A percentile compares a stretch with the other conserved stretches of the same genome.
Conservation (phyloP, 768 basidiomycete species). For the Mycena filopes region DNA sequence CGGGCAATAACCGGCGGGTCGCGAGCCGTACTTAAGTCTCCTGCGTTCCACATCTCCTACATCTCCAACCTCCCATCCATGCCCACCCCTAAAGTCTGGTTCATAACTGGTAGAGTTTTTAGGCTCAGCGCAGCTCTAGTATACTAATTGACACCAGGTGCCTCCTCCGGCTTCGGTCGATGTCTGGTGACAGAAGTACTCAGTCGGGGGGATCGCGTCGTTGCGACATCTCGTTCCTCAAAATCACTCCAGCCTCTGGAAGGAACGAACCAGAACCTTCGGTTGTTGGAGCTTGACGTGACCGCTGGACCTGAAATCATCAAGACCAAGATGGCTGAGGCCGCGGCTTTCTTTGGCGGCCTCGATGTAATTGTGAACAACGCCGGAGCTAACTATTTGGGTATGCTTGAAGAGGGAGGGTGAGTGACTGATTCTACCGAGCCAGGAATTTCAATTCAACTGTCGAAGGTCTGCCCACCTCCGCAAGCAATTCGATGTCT, state of each 20-base stretch:
- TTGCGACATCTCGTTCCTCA: constrained; percentile 54
- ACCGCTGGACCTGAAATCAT: constrained; percentile 43
- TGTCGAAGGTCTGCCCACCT: constrained; percentile 34
- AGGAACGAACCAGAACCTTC: constrained; percentile 34
- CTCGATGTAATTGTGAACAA: constrained; percentile 60
- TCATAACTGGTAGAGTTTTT: constrained; percentile 26
- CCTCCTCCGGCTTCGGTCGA: constrained; percentile 55
- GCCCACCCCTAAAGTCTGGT: constrained; percentile 28
- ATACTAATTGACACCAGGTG: constrained; percentile 37
- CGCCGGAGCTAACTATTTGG: constrained; percentile 48
- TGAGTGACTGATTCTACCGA: constrained; percentile 35
- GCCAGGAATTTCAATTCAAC: too few relatives aligned
- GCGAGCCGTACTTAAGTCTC: too few relatives aligned
- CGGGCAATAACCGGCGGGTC: too few relatives aligned
- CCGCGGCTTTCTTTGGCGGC: constrained; percentile 47
- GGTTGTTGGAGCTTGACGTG: constrained; percentile 51
- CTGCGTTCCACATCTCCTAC: too few relatives aligned
- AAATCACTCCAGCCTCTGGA: constrained; percentile 41
- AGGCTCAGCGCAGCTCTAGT: not conserved
- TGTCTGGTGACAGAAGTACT: constrained; percentile 48
- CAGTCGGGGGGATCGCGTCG: constrained; percentile 57
- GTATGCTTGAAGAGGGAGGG: constrained; percentile 53
- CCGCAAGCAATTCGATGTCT: constrained; percentile 51
- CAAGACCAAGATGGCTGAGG: constrained; percentile 43
- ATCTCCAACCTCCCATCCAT: too few relatives aligned